Base-by-base conservation (phyloP, 2,329 filamentous ascomycete species). In the Cordyceps javanica region DNA sequence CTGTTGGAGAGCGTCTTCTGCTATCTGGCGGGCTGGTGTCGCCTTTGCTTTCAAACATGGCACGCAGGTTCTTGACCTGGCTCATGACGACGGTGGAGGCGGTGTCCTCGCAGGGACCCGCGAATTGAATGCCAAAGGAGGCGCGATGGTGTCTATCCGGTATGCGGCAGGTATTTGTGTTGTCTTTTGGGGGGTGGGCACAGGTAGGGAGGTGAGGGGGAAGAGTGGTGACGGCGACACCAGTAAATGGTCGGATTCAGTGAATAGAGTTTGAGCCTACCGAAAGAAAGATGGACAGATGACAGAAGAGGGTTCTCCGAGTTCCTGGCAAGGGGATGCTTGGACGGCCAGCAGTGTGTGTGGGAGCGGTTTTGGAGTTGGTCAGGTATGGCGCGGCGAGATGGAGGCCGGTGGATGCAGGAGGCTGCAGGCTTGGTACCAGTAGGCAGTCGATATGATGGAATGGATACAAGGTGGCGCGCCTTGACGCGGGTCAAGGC, bases 41-140 rank as follows among this genome's bases (percentile, higher is more conserved):
- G 69, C 80, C 82, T 72, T 84, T 89, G 69, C 85, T 83, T 77
- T 92, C 89, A 70, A 91, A 91, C 81, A 89, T 90, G 68, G 89
- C 89, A 66, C 87, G 81, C 63, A 92, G 82, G 74, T 89, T 89
- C 75, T 80, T 86, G 67, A 90, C 87, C 67, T 82, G 85, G 68
- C 85, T 85, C 82, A 85, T 85, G 67, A 70, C 75, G 72, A 72
- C 72, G 65, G 71, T 61, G 61, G 58, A 44, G 14, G 55, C 14
- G 55, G 45, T 21, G 55, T 57, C 55, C 55, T 50, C 36, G 55
- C 36, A 45, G 28, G 55, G 55, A 50, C 55, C 55, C 55, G 36
- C 55, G 45, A 36, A 21, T 48, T 50, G 19, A 36, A 21, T 44
- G 55, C 55, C 55, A 57, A 36, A 57, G 32, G 23, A 38, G 30